Evolutionary conservation across 2,329 filamentous ascomycete species (phyloP).

Genomic region (Fusarium tupiense): DNA sequence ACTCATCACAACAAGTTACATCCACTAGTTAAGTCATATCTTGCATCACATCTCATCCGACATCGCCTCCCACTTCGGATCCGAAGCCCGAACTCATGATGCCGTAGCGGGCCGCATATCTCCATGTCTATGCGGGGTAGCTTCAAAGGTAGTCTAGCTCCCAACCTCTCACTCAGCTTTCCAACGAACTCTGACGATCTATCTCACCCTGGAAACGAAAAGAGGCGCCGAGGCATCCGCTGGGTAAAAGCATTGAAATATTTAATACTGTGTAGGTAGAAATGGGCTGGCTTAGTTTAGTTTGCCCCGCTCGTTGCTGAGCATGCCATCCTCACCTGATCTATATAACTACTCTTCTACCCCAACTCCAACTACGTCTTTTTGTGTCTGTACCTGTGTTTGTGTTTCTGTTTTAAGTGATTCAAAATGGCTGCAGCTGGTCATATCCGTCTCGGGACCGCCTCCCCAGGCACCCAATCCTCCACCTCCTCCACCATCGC

Average conservation of each 20-base stretch:
- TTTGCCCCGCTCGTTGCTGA: slow-evolving; percentile 28
- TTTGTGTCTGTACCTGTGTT: neutral
- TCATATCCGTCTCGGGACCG: slow-evolving; percentile 63
- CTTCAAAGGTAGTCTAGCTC: slow-evolving; percentile 14
- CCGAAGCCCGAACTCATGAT: slow-evolving; percentile 1
- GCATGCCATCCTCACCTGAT: slow-evolving; percentile 14
- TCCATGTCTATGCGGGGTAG: slow-evolving; percentile 19
- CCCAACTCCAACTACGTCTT: neutral
- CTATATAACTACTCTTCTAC: neutral
- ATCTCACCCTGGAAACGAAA: slow-evolving; percentile 1
- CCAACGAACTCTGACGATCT: neutral
- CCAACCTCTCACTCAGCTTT: neutral
- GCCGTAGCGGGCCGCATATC: slow-evolving; percentile 8
- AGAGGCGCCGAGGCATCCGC: slow-evolving; percentile 11
- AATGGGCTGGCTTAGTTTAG: neutral
- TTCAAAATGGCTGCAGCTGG: slow-evolving; percentile 29
- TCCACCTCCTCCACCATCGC: slow-evolving; percentile 69
- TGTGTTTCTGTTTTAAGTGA: neutral
- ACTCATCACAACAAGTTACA: neutral
- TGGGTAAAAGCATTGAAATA: neutral
- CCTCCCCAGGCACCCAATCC: slow-evolving; percentile 62
- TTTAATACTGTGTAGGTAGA: neutral
- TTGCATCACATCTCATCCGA: neutral
- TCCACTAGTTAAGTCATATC: neutral
- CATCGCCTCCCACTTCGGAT: slow-evolving; percentile 8